phyloP scores from a whole-genome alignment of 345 rosid genomes.

The Limnanthes douglasii region DNA sequence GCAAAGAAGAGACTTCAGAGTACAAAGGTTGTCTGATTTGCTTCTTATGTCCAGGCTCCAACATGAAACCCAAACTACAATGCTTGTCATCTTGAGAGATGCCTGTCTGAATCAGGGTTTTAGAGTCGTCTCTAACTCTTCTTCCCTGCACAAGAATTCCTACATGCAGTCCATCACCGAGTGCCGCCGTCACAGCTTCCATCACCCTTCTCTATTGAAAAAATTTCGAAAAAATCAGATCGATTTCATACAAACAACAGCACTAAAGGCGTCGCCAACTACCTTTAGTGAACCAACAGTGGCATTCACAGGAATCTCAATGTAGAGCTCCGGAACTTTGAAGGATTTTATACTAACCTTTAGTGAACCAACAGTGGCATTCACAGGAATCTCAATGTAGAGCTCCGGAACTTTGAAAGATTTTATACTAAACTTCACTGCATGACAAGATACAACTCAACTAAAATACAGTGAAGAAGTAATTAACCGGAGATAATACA shows the following conservation, averaged over 20 bases:
- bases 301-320: too few relatives aligned
- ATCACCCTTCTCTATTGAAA: slow-evolving; percentile 47
- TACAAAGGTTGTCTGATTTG: background rate
- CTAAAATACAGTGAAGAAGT: background rate
- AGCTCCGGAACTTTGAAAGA: slow-evolving; percentile 21
- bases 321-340: too few relatives aligned
- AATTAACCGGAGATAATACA: too few relatives aligned
- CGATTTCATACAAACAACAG: too few relatives aligned
- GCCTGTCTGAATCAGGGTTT: slow-evolving; percentile 52
- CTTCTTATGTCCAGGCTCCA: slow-evolving; percentile 1
- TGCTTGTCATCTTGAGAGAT: slow-evolving; percentile 19
- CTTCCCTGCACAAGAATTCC: slow-evolving; percentile 56
- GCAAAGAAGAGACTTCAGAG: background rate
- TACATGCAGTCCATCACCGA: slow-evolving; percentile 45
- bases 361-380: slow-evolving; percentile 21
- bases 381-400: slow-evolving; percentile 19
- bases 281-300: too few relatives aligned
- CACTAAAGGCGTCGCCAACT: too few relatives aligned
- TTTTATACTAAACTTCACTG: slow-evolving; percentile 21
- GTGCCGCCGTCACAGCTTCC: slow-evolving; percentile 58
- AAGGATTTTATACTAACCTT: too few relatives aligned
- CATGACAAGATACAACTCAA: background rate
- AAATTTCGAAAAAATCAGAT: too few relatives aligned
- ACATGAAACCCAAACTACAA: background rate
- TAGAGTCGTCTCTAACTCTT: slow-evolving; percentile 57